phyloP scores from a whole-genome alignment of 2,329 filamentous ascomycete genomes.

The Xylaria sp. region DNA sequence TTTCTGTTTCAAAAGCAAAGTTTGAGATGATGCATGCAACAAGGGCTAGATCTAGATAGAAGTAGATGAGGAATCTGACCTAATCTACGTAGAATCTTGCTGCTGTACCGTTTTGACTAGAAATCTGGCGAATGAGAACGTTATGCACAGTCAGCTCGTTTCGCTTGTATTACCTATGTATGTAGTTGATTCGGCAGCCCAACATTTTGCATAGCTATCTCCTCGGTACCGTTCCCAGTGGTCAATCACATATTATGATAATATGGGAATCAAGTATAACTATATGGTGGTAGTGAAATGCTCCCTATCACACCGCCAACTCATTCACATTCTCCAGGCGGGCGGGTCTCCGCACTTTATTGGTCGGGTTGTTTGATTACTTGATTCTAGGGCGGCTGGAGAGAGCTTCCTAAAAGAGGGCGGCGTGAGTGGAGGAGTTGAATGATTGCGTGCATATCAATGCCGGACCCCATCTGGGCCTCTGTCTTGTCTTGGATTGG shows the following conservation, averaged over 20 bases:
- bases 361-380: slow-evolving; percentile 34
- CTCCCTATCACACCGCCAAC: slow-evolving; percentile 36
- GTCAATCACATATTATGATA: neutral
- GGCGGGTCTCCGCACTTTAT: slow-evolving; percentile 21
- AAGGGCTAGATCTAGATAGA: slow-evolving; percentile 28
- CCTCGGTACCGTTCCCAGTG: neutral
- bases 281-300: neutral
- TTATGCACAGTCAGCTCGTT: slow-evolving; percentile 11
- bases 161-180: slow-evolving; percentile 3
- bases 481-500: slow-evolving; percentile 19
- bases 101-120: neutral
- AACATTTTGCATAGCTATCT: neutral
- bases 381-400: slow-evolving; percentile 24
- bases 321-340: slow-evolving; percentile 19
- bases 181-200: neutral
- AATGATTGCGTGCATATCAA: slow-evolving; percentile 39
- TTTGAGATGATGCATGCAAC: slow-evolving; percentile 25
- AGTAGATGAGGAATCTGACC: neutral
- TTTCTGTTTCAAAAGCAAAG: slow-evolving; percentile 12
- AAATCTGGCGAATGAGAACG: slow-evolving; percentile 6
- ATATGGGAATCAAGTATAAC: neutral
- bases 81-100: neutral
- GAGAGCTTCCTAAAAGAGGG: slow-evolving; percentile 36
- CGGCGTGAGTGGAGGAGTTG: slow-evolving; percentile 17
- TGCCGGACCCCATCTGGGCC: slow-evolving; percentile 29